A percentile compares a stretch with the other conserved stretches of the same genome.
These are phyloP conservation scores for Mortierella sp. DNA, from an alignment of 371 early-diverging fungal genomes.

Conservation along the genomic window DNA sequence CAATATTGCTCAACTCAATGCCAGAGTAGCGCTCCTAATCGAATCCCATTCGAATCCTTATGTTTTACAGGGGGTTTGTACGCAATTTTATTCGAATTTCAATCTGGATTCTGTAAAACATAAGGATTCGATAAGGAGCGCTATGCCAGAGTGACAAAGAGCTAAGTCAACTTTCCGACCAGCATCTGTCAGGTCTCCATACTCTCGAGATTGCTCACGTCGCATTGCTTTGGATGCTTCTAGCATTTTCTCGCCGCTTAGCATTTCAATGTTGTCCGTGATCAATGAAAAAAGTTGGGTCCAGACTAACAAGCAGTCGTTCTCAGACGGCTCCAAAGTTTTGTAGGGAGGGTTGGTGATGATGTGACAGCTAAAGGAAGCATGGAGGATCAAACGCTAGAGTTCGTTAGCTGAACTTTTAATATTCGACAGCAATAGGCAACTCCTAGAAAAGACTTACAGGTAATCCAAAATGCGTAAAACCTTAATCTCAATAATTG, in stretches of 20 bases:
- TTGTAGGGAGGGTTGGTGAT: neutral
- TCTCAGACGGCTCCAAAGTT: slow-evolving; percentile 10
- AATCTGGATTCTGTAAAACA: no score
- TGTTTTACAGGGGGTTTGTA: no score
- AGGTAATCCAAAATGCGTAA: neutral
- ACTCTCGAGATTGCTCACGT: slow-evolving; percentile 5
- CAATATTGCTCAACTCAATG: slow-evolving; percentile 20
- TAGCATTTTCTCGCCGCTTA: slow-evolving; percentile 8
- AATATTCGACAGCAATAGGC: no score
- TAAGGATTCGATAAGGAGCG: no score
- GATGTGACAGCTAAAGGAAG: slow-evolving; percentile 7
- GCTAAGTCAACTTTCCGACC: slow-evolving; percentile 23
- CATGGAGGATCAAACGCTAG: neutral
- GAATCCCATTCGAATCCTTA: no score
- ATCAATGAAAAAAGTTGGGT: slow-evolving; percentile 9
- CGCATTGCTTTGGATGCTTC: slow-evolving; percentile 16
- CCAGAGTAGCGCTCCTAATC: no score
- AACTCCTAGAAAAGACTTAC: neutral
- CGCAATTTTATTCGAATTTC: no score
- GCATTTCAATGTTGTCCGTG: neutral
- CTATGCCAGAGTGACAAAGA: no score
- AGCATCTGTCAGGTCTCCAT: slow-evolving; percentile 7
- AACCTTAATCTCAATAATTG: slow-evolving; percentile 3
- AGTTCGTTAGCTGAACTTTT: no score
- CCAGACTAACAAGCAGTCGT: slow-evolving; percentile 4